A percentile compares a stretch with the other conserved stretches of the same genome.
Conservation (phyloP, 768 basidiomycete species). For the Mycena epipterygia region DNA sequence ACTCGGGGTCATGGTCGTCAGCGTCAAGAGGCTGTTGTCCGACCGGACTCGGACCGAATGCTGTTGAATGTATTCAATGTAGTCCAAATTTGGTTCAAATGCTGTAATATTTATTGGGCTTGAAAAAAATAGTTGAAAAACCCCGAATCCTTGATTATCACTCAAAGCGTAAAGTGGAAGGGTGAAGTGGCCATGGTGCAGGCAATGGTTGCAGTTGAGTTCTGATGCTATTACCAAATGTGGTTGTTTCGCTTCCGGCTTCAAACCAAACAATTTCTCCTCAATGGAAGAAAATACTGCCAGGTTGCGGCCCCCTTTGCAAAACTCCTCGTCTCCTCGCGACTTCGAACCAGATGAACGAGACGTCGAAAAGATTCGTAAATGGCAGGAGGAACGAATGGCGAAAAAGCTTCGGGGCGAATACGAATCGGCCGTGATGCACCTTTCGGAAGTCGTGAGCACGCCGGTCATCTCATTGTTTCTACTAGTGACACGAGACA, state of each 20-base stretch:
- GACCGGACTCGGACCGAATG: neutral
- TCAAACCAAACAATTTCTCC: neutral
- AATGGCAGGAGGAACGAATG: conserved; percentile 85
- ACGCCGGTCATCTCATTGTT: neutral
- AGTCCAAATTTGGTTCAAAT: no score
- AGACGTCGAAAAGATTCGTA: conserved; percentile 67
- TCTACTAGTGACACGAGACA: conserved; percentile 43
- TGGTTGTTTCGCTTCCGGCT: neutral
- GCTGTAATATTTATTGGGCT: no score
- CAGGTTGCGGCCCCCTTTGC: conserved; percentile 62
- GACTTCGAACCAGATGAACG: conserved; percentile 66
- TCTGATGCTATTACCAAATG: conserved; percentile 4
- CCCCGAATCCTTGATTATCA: no score
- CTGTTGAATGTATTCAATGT: no score
- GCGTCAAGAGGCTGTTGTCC: neutral
- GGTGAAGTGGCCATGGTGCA: no score
- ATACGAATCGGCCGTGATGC: conserved; percentile 78
- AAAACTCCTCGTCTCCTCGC: conserved; percentile 65
- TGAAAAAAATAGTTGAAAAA: no score
- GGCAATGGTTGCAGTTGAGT: no score
- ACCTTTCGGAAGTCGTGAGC: conserved; percentile 75
- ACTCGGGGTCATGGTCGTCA: neutral
- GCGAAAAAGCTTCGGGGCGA: conserved; percentile 78
- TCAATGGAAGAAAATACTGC: conserved; percentile 21
- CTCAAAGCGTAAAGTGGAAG: no score